These are phyloP conservation scores for Candida caryicola DNA, from an alignment of 805 yeast genomes.

Conservation along the genomic window DNA sequence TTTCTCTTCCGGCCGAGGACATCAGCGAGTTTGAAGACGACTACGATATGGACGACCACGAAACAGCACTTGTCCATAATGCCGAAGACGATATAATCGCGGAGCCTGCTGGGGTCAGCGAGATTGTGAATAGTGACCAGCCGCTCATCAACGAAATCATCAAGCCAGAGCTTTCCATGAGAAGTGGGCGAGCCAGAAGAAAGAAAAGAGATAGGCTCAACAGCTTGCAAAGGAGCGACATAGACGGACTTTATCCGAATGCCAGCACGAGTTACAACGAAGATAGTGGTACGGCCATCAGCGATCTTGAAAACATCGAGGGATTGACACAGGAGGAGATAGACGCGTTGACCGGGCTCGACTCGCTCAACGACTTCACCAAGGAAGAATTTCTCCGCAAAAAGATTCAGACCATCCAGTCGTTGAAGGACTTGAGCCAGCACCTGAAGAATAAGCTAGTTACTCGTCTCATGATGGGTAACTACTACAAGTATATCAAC, in stretches of 20 bases:
- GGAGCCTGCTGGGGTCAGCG: conserved; percentile 56
- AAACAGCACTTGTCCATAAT: conserved; percentile 1
- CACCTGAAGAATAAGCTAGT: conserved; percentile 48
- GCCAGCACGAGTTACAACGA: conserved; percentile 5
- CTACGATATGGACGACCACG: conserved; percentile 14
- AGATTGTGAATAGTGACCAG: conserved; percentile 44
- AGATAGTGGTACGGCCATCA: conserved; percentile 15
- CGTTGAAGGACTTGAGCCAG: conserved; percentile 35
- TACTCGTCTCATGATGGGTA: conserved; percentile 67
- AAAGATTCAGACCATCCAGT: conserved; percentile 48
- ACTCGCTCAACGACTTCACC: conserved; percentile 35
- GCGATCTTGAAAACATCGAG: conserved; percentile 33
- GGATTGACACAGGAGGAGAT: conserved; percentile 37
- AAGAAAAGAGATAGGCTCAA: conserved; percentile 2
- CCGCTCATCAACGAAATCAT: conserved; percentile 54
- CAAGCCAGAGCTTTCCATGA: conserved; percentile 35
- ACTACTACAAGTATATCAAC: conserved; percentile 51
- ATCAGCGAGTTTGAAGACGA: conserved; percentile 25
- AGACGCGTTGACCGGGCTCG: conserved; percentile 33
- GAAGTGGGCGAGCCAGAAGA: conserved; percentile 1
- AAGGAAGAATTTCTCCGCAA: conserved; percentile 42
- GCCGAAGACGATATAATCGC: conserved; percentile 12
- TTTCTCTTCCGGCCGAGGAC: conserved; percentile 52
- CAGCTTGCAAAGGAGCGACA: conserved; percentile 1
- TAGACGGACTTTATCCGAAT: neutral